phyloP scores from a whole-genome alignment of 345 rosid genomes.

The Cardiospermum halicacabum region DNA sequence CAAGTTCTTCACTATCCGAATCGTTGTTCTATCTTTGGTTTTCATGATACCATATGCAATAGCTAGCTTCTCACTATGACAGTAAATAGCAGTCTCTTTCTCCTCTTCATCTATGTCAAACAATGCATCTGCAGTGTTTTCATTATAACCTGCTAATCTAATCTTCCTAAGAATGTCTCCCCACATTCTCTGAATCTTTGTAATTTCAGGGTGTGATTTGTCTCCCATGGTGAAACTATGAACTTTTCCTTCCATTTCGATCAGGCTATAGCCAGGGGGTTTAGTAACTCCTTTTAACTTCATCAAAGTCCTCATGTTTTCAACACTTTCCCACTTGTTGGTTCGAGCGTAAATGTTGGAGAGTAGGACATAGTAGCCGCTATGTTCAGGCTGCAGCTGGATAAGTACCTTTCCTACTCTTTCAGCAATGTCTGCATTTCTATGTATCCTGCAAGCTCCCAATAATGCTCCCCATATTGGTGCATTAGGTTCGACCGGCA shows the following conservation, averaged over 20 bases:
- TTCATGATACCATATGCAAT: slow-evolving; percentile 62
- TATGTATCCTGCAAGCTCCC: slow-evolving; percentile 74
- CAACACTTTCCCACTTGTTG: slow-evolving; percentile 52
- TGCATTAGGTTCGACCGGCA: slow-evolving; percentile 67
- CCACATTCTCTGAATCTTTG: slow-evolving; percentile 52
- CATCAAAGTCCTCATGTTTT: slow-evolving; percentile 48
- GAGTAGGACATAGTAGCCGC: slow-evolving; percentile 71
- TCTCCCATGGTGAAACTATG: slow-evolving; percentile 59
- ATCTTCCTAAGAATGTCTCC: slow-evolving; percentile 56
- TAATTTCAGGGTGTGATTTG: slow-evolving; percentile 49
- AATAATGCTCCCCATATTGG: slow-evolving; percentile 73
- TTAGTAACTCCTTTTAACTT: slow-evolving; percentile 61
- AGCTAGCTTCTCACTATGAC: slow-evolving; percentile 79
- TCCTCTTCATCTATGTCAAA: slow-evolving; percentile 77
- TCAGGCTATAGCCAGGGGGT: slow-evolving; percentile 48
- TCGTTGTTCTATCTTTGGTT: slow-evolving; percentile 23
- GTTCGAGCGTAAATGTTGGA: slow-evolving; percentile 65
- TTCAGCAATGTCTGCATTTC: slow-evolving; percentile 52
- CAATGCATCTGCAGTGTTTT: slow-evolving; percentile 47
- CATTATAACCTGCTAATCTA: slow-evolving; percentile 46
- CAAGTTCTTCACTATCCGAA: slow-evolving; percentile 73
- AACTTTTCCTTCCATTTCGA: slow-evolving; percentile 53
- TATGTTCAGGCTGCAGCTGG: slow-evolving; percentile 55
- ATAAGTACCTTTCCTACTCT: slow-evolving; percentile 53
- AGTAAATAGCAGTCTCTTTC: slow-evolving; percentile 47